Conservation (phyloP, 2,329 filamentous ascomycete genomes). For the Hymenoscyphus occultus region DNA sequence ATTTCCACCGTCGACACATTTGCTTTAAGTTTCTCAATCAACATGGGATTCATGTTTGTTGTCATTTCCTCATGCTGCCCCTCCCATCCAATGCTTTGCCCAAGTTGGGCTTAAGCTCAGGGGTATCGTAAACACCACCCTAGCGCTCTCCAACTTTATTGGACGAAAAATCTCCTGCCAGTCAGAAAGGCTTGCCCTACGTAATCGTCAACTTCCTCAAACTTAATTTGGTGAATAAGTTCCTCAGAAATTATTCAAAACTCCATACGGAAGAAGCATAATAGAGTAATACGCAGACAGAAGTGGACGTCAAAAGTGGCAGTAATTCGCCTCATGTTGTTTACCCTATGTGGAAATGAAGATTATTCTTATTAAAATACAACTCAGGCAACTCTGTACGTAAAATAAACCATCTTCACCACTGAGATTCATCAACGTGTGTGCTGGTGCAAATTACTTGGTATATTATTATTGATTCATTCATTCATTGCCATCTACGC, state of each 20-base stretch:
- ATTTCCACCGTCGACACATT: neutral
- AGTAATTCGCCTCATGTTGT: too few species aligned
- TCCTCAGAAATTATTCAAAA: neutral
- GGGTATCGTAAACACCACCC: neutral
- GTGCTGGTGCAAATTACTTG: neutral
- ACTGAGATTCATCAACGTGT: neutral
- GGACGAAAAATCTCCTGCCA: slow-evolving; percentile 13
- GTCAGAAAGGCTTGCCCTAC: slow-evolving; percentile 8
- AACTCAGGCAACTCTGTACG: neutral
- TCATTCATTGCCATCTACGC: slow-evolving; percentile 15
- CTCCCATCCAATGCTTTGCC: slow-evolving; percentile 4
- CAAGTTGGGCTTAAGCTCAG: neutral
- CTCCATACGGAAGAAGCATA: too few species aligned
- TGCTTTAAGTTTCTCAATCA: slow-evolving; percentile 5
- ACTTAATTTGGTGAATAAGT: neutral
- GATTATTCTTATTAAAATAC: too few species aligned
- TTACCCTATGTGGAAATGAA: too few species aligned
- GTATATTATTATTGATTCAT: neutral
- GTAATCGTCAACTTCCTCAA: neutral
- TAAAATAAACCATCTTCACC: neutral
- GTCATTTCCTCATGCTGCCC: slow-evolving; percentile 8
- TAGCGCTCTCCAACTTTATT: neutral
- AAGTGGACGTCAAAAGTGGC: too few species aligned
- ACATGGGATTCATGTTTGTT: slow-evolving; percentile 17
- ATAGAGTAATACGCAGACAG: too few species aligned